Evolutionary conservation across 2,329 filamentous ascomycete species (phyloP).

Genomic region (Penicillium sp.): DNA sequence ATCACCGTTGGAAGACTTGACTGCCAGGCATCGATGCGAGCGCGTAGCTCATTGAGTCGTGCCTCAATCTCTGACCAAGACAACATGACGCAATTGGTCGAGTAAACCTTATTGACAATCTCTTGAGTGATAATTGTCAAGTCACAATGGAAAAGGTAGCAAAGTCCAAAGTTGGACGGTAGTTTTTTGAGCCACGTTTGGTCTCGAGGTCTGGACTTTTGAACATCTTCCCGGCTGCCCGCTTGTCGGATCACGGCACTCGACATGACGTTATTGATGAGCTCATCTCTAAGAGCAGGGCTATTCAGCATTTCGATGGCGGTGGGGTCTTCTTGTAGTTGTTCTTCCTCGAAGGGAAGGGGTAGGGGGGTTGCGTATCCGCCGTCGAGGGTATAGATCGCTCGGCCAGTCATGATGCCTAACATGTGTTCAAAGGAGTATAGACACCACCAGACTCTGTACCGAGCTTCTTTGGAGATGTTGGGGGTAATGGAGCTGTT

Average conservation of each 20-base stretch:
- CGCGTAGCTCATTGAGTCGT: conserved; percentile 45
- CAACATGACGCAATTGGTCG: conserved; percentile 44
- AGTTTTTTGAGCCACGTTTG: conserved; percentile 45
- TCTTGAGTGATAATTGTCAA: conserved; percentile 48
- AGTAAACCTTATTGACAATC: conserved; percentile 52
- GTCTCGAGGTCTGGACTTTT: conserved; percentile 35
- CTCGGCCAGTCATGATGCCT: conserved; percentile 48
- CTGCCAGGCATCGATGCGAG: conserved; percentile 49
- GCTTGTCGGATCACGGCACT: conserved; percentile 40
- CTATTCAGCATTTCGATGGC: conserved; percentile 44
- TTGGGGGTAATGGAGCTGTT: conserved; percentile 41
- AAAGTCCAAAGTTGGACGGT: conserved; percentile 43
- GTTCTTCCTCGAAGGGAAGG: conserved; percentile 38
- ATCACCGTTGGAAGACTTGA: conserved; percentile 45
- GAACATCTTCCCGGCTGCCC: conserved; percentile 30
- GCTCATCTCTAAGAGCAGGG: conserved; percentile 36
- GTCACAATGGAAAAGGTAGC: conserved; percentile 50
- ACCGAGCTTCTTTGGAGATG: conserved; percentile 48
- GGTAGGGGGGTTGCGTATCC: conserved; percentile 32
- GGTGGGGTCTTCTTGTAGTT: conserved; percentile 41
- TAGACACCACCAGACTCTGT: conserved; percentile 51
- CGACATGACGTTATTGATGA: conserved; percentile 39
- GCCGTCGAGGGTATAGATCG: conserved; percentile 41
- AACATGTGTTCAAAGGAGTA: conserved; percentile 47
- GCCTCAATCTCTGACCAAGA: conserved; percentile 51